Percentiles rank a stretch among this genome's conserved stretches.
phyloP scores from a whole-genome alignment of 2,329 filamentous ascomycete genomes.

The Fusarium sp. region DNA sequence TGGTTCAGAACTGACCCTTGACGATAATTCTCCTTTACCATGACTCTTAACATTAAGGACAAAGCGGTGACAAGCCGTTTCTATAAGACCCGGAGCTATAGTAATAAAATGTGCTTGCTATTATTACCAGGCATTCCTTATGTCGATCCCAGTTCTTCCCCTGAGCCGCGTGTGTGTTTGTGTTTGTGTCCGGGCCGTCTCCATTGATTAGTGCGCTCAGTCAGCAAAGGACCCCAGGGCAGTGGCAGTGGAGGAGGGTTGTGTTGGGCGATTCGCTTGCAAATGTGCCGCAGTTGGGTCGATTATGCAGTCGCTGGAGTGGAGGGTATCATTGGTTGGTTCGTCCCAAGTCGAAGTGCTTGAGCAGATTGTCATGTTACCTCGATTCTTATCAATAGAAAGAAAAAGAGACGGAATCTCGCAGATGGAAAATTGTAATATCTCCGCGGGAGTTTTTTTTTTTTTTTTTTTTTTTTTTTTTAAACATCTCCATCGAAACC shows the following conservation, averaged over 20 bases:
- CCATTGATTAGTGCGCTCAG: neutral
- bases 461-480: no score
- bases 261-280: neutral
- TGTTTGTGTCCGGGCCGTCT: neutral
- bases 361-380: neutral
- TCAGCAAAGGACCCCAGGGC: neutral
- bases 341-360: neutral
- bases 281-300: slow-evolving; percentile 15
- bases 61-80: neutral
- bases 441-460: slow-evolving; percentile 1
- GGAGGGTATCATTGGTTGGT: neutral
- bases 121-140: neutral
- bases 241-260: neutral
- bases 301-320: neutral
- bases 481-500: neutral
- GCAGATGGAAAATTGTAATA: neutral
- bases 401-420: neutral
- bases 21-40: neutral
- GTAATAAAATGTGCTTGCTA: neutral
- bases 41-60: neutral
- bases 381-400: neutral
- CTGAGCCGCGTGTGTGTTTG: neutral
- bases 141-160: neutral
- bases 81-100: neutral
- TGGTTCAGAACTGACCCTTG: neutral